Conservation (phyloP, 2,329 filamentous ascomycete genomes). For the Epichloe gansuensis region DNA sequence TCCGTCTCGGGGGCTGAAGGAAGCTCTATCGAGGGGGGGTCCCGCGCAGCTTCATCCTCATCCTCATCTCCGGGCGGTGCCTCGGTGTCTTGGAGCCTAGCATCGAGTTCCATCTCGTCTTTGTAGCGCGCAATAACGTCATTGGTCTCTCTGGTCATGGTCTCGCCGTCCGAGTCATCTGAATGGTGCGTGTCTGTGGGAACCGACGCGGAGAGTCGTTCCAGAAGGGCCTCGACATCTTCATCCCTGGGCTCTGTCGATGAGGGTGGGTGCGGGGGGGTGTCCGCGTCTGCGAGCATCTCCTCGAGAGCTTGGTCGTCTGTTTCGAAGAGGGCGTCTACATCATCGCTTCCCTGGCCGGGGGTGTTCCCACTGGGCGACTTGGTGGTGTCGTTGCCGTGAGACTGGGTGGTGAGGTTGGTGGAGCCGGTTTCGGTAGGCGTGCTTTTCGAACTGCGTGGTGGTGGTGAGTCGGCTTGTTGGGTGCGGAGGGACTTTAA, state of each 20-base stretch:
- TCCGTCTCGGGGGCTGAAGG: neutral
- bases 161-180: conserved; percentile 38
- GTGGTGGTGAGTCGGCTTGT: conserved; percentile 18
- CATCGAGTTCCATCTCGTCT: conserved; percentile 31
- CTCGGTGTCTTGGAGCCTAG: conserved; percentile 4
- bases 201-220: conserved; percentile 22
- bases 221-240: conserved; percentile 23
- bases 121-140: conserved; percentile 31
- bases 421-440: too few relatives aligned
- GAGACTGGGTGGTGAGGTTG: neutral
- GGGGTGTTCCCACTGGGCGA: neutral
- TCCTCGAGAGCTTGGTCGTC: conserved; percentile 42
- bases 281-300: conserved; percentile 31
- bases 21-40: neutral
- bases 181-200: conserved; percentile 15
- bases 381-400: neutral
- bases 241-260: conserved; percentile 16
- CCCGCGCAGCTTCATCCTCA: neutral
- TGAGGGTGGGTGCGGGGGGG: conserved; percentile 2
- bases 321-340: conserved; percentile 28
- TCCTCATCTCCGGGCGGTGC: neutral
- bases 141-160: conserved; percentile 31
- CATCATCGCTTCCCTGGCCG: conserved; percentile 18
- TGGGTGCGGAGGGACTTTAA: conserved; percentile 37
- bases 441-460: neutral